Evolutionary conservation across 2,329 filamentous ascomycete species (phyloP).

Genomic region (Monilinia aucupariae): DNA sequence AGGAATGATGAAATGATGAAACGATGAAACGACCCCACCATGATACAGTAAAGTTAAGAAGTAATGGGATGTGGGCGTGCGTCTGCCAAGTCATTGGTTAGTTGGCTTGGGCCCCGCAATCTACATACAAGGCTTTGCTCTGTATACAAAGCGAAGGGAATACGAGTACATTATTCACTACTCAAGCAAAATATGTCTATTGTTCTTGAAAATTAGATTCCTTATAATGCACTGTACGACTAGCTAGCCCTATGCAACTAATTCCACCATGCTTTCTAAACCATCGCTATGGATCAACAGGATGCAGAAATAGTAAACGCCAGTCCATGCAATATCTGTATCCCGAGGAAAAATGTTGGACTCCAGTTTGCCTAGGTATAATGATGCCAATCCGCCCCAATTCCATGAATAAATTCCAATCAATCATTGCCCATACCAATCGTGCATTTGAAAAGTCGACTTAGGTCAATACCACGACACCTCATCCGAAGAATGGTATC

Average conservation of each 20-base stretch:
- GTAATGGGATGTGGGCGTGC: not conserved
- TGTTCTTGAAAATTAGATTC: not conserved
- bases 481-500: not conserved
- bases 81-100: too few species aligned
- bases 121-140: too few species aligned
- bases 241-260: not conserved
- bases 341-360: not conserved
- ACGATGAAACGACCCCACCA: not conserved
- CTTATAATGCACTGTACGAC: not conserved
- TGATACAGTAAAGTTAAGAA: not conserved
- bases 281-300: not conserved
- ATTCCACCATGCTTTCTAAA: not conserved
- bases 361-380: not conserved
- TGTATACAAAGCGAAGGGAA: not conserved
- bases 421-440: conserved; percentile 2
- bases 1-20: not conserved
- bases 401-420: conserved; percentile 4
- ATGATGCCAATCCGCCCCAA: not conserved
- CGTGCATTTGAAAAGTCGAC: not conserved
- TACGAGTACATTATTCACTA: not conserved
- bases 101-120: too few species aligned
- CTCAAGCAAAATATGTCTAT: too few species aligned
- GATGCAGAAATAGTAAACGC: conserved; percentile 1
- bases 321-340: not conserved
- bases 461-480: not conserved